Evolutionary conservation across 768 basidiomycete species (phyloP), one percentile per base, ranked within the genome.

Genomic region (Hypholoma sublateritium): DNA sequence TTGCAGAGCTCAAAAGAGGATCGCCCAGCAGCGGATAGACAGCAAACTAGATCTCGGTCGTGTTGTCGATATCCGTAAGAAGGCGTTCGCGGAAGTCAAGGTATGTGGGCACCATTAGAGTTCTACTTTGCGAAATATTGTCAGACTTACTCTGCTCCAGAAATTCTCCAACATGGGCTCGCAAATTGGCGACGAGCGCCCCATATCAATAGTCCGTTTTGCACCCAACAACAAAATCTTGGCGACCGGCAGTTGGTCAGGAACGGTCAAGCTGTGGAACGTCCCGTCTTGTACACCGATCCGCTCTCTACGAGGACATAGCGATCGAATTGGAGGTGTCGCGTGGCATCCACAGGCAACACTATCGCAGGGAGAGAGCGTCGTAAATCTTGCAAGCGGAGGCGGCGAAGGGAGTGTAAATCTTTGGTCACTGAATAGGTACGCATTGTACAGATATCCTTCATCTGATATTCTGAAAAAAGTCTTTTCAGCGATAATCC

Each of bases 331-430:
- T 25, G 94, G 97, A 49, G 97, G 97, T 17, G 88, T 98, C 44
- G 95, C 95, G 37, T 99, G 97, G 97, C 95, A 99, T 77, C 97
- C 97, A 1, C 77, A 87, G 65, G 95, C 96, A 16, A 97, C 95
- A 0, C 66, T 95, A 13, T 70, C 87, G 48, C 84, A 88, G 69
- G 69, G 78, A 53, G 72, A 82, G 68, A 76, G 84, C 59, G 52
- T 79, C 1, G 88, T 92, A 13, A 98, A 97, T 69, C 78, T 99
- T 50, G 95, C 85, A 2, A 96, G 93, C 58, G 93, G 95, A 37
- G 96, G 89, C 5, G 95, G 89, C 13, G 97, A 99, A 69, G 84
- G 84, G 48, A 84, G 79, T 60, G 82, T 98, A 48, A 85, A 92
- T 67, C 74, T 98, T 13, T 99, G 96, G 95, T 92, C 91, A 22